A percentile compares a stretch with the other conserved stretches of the same genome.
Evolutionary conservation across 306 rosid species (phyloP).

Genomic region (Crataegus laevigata): DNA sequence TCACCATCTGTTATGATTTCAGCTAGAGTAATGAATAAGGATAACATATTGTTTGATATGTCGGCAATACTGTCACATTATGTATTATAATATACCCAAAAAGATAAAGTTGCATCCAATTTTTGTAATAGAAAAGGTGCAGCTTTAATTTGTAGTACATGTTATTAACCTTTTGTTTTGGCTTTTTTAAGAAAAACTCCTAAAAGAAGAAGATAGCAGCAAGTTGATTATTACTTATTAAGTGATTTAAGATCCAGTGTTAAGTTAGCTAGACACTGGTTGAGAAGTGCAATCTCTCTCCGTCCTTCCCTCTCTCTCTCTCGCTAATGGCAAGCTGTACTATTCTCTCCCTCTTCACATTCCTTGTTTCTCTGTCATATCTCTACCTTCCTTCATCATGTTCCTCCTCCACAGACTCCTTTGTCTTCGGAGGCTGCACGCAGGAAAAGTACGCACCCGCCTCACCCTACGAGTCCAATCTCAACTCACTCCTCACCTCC

Average conservation of each 20-base stretch:
- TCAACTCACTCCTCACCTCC: slow-evolving; percentile 83
- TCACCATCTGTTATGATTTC: not conserved
- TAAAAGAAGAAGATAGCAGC: not conserved
- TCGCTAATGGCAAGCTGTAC: not conserved
- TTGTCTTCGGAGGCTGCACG: slow-evolving; percentile 84
- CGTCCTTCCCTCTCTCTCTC: not conserved
- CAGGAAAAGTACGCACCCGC: slow-evolving; percentile 44
- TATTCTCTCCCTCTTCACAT: slow-evolving; percentile 4
- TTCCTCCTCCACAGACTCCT: slow-evolving; percentile 39
- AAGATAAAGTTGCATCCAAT: not conserved
- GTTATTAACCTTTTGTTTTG: not conserved
- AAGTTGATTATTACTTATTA: not conserved
- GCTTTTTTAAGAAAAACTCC: not conserved
- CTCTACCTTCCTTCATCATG: not conserved
- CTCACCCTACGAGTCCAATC: slow-evolving; percentile 66
- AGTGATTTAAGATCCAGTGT: not conserved
- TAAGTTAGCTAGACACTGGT: not conserved
- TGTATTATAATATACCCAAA: not conserved
- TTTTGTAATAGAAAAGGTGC: not conserved
- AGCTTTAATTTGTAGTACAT: not conserved
- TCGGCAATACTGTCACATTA: not conserved
- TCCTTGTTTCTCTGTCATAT: not conserved
- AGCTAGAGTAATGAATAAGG: not conserved
- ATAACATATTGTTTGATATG: not conserved
- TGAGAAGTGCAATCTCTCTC: not conserved